Evolutionary conservation across 495 filamentous ascomycete species (phyloP).

Genomic region (Neurospora cerealis): DNA sequence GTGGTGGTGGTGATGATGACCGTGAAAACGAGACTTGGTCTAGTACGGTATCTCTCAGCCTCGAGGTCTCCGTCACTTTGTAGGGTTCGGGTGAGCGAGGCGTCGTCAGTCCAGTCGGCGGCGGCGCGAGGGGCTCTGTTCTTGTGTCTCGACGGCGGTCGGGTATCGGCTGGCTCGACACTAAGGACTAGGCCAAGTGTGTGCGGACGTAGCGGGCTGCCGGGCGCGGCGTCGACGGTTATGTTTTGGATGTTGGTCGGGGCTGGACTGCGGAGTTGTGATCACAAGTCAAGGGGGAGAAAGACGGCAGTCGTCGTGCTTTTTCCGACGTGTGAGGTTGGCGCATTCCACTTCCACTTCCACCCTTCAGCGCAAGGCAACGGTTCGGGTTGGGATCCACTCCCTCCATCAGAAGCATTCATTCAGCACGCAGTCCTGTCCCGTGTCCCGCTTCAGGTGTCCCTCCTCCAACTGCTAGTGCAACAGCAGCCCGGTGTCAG

Average conservation of each 20-base stretch:
- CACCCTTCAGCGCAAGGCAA: neutral
- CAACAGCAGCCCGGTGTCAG: neutral
- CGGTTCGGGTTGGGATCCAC: neutral
- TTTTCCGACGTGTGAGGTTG: constrained; percentile 26
- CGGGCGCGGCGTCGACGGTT: neutral
- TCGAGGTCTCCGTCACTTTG: neutral
- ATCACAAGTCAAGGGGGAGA: neutral
- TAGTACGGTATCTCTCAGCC: neutral
- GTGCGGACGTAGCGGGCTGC: neutral
- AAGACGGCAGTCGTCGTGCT: constrained; percentile 5
- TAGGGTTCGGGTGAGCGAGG: neutral
- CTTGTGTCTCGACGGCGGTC: neutral
- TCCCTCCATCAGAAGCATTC: neutral
- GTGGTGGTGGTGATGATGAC: neutral
- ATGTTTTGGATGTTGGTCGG: neutral
- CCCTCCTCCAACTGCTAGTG: neutral
- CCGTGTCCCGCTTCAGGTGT: neutral
- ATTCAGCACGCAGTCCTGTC: neutral
- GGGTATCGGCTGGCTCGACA: neutral
- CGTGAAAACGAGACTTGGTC: neutral
- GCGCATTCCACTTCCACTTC: constrained; percentile 5
- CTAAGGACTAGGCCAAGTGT: neutral
- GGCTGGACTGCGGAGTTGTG: neutral
- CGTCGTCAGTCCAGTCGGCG: neutral
- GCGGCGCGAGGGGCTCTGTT: neutral